Evolutionary conservation across 192 early-diverging fungal species (phyloP), one percentile per base, ranked within the genome.

Genomic region (Dimargaris xerosporica): DNA sequence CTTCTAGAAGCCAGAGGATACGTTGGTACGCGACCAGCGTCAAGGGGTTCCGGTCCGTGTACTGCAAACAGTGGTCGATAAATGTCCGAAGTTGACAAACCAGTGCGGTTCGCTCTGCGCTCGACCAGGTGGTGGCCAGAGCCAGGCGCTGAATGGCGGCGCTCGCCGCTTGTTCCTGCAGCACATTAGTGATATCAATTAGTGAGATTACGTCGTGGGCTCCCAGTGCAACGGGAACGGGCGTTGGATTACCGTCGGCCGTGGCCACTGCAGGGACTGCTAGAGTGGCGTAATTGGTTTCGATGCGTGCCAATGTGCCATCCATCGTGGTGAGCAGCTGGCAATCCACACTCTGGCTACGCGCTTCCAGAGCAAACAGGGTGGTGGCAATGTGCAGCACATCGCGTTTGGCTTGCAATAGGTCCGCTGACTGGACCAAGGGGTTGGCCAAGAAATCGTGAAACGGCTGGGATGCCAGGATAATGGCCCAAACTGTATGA

Each of bases 331-430:
- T 39, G 7, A 39, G 34, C 34, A 39, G 34, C 34, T 39, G 34
- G 34, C 7, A 39, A 39, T 39, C 34, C 7, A 7, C 34, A 7
- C 7, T 39, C 34, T 39, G 34, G 34, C 17, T 23, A 13, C 30
- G 41, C 34, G 58, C 39, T 34, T 60, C 58, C 58, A 60, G 43
- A n/a, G 58, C 58, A 34, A 42, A 60, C n/a, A 60, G 39, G 58
- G 58, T 60, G 39, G 58, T 39, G 17, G 13, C n/a, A 21, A 39
- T 34, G 17, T 56, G 54, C 54, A 56, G 34, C 28, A 56, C 11
- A 15, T 28, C 17, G 17, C 29, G 4, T 6, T 39, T 56, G 31
- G n/a, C 54, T 16, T 41, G 21, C 25, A 26, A 30, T 23, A 43
- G 43, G 31, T 34, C 16, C 7, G 13, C 23, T 0, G 58, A 39